Evolutionary conservation across 2,329 filamentous ascomycete species (phyloP), one percentile per base, ranked within the genome.

Genomic region (Phaeoacremonium minimum): DNA sequence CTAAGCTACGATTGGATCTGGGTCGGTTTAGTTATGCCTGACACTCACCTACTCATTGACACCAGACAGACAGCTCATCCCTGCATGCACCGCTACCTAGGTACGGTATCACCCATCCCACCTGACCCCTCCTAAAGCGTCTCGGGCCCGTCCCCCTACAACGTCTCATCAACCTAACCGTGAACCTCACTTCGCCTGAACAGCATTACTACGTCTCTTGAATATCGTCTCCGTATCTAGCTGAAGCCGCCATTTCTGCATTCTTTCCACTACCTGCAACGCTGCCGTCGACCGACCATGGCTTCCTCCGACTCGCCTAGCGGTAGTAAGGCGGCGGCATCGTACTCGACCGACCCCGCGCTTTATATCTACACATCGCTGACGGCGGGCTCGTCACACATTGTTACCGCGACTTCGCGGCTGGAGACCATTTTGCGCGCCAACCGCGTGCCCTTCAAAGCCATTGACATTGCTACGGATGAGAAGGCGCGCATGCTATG

Each of bases 361-460:
- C 80, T 98, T 44, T 98, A 93, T 69, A 85, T 98, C 52, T 96
- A 94, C 68, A 97, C 93, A 42, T 97, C 91, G 36, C 75, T 98
- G 38, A 97, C 93, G 15, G 87, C 93, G 41, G 93, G 93, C 46
- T 95, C 89, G 28, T 95, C 89, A 16, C 89, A 96, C 61, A 95
- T 97, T 59, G 83, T 97, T 55, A 97, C 93, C 28, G 93, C 90
- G 17, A 97, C 93, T 2, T 94, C 90, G 37, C 86, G 93, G 32
- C 80, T 98, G 49, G 91, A 98, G 65, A 96, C 90, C 11, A 97
- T 98, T 55, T 76, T 98, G 42, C 91, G 88, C 56, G 90, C 89
- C 45, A 96, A 97, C 71, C 85, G 85, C 50, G 85, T 98, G 40
- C 87, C 89, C 9, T 98, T 97, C 70, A 88, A 87, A 58, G 89